A percentile compares a stretch with the other conserved stretches of the same genome.
phyloP scores from a whole-genome alignment of 1,139 yeast genomes.

The Arxiozyma telluris region DNA sequence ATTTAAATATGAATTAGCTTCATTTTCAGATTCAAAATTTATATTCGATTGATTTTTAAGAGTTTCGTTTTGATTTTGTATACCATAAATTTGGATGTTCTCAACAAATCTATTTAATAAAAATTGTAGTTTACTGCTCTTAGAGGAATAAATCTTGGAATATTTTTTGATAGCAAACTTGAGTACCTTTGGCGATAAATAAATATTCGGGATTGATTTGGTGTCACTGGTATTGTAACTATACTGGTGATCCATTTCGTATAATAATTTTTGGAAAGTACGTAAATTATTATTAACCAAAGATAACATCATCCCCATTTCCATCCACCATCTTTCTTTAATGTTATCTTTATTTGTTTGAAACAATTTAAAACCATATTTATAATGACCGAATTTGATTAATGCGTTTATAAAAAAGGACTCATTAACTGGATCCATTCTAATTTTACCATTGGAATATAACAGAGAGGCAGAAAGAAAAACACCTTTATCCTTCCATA shows the following conservation, averaged over 20 bases:
- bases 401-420: conserved; percentile 30
- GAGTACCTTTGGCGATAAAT: conserved; percentile 19
- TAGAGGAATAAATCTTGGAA: conserved; percentile 4
- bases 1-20: conserved; percentile 23
- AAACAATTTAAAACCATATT: conserved; percentile 26
- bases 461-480: conserved; percentile 22
- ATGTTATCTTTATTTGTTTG: conserved; percentile 21
- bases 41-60: conserved; percentile 1
- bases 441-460: conserved; percentile 21
- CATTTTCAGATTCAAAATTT: conserved; percentile 18
- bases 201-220: conserved; percentile 7
- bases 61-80: background rate
- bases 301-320: conserved; percentile 30
- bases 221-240: background rate
- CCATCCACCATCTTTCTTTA: conserved; percentile 34
- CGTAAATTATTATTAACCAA: conserved; percentile 27
- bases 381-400: conserved; percentile 22
- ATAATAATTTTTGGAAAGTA: conserved; percentile 23
- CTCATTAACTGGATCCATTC: conserved; percentile 30
- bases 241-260: conserved; percentile 15
- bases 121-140: conserved; percentile 7
- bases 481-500: conserved; percentile 17
- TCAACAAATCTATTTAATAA: conserved; percentile 17
- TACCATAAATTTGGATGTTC: conserved; percentile 14
- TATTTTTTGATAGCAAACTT: conserved; percentile 22